A percentile compares a stretch with the other conserved stretches of the same genome.
Conservation (phyloP, 345 rosid genomes). For the rapeseed (Brassica napus) region Da-Ae NC_063434.1:27421501-27422000, state of each 20-base stretch:
- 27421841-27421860: slow-evolving; percentile 25
- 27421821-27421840: slow-evolving; percentile 7
- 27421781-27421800: slow-evolving; percentile 54
- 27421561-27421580: neutral
- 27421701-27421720: slow-evolving; percentile 57
- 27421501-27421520: slow-evolving; percentile 4
- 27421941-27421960: slow-evolving; percentile 37
- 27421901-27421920: slow-evolving; percentile 35
- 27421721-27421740: slow-evolving; percentile 91
- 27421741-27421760: slow-evolving; percentile 95
- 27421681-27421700: slow-evolving; percentile 1
- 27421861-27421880: slow-evolving; percentile 26
- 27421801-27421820: neutral
- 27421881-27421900: slow-evolving; percentile 39
- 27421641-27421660: slow-evolving; percentile 9
- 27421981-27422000: slow-evolving; percentile 46
- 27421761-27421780: slow-evolving; percentile 97
- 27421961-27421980: slow-evolving; percentile 28
- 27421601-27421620: neutral
- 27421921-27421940: slow-evolving; percentile 40
- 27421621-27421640: neutral
- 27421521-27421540: neutral
- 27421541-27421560: neutral
- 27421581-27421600: neutral
- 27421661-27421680: neutral